Conservation (phyloP, 108 stramenopile species). For the Ochromonas danica region DNA sequence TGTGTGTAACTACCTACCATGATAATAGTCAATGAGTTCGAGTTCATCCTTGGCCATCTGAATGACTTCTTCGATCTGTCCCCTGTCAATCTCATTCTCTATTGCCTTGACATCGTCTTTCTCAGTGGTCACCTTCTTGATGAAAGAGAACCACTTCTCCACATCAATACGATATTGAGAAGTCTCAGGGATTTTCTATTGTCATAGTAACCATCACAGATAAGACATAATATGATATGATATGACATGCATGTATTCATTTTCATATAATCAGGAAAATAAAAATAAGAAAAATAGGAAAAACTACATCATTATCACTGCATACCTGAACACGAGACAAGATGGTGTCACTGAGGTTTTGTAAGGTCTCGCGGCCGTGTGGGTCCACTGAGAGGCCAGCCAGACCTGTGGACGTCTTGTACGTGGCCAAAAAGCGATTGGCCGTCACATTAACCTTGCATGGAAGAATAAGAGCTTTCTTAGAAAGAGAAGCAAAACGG, state of each 20-base stretch:
- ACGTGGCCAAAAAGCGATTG: slow-evolving; percentile 11
- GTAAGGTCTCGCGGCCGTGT: slow-evolving; percentile 49
- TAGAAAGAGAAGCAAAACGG: too few relatives aligned
- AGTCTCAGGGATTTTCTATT: background rate
- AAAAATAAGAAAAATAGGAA: background rate
- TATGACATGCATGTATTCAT: background rate
- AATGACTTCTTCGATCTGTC: slow-evolving; percentile 59
- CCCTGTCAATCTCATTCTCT: slow-evolving; percentile 55
- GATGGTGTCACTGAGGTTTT: slow-evolving; percentile 42
- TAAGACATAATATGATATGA: background rate
- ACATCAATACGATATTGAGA: background rate
- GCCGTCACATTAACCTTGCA: too few relatives aligned
- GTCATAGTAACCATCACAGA: background rate
- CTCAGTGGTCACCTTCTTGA: slow-evolving; percentile 5
- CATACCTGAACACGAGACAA: slow-evolving; percentile 39
- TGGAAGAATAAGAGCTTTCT: too few relatives aligned
- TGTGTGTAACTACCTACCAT: slow-evolving; percentile 7
- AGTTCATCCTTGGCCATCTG: slow-evolving; percentile 49
- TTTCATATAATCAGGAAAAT: background rate
- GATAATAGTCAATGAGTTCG: slow-evolving; percentile 43
- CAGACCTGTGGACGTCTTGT: slow-evolving; percentile 56
- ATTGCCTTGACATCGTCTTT: slow-evolving; percentile 42
- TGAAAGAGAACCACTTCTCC: background rate
- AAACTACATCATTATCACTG: background rate
- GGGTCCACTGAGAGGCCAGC: slow-evolving; percentile 55